Conservation (phyloP, 2,329 filamentous ascomycete species). For the Ophiostoma perfectum region DNA sequence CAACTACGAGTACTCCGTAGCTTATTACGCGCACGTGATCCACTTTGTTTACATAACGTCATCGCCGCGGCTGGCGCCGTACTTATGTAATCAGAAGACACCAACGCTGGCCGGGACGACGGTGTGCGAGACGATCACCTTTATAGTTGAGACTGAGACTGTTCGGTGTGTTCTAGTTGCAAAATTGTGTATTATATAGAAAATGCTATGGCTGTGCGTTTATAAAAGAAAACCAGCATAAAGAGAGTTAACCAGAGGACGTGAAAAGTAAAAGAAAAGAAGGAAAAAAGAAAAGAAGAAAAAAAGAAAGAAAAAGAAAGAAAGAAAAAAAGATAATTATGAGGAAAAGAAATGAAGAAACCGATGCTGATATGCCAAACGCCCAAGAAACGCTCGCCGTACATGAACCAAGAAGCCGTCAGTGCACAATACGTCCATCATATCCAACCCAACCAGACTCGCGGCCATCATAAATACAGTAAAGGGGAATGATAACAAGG, state of each 20-base stretch:
- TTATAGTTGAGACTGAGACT: not conserved
- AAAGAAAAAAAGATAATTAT: not conserved
- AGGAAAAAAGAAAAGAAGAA: not conserved
- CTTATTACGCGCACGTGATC: not conserved
- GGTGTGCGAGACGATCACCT: not conserved
- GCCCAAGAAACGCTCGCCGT: not conserved
- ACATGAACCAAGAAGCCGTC: too few relatives aligned
- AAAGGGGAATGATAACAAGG: not conserved
- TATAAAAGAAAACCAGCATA: not conserved
- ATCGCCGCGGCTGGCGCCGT: not conserved
- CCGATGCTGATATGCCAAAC: not conserved
- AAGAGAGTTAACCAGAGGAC: too few relatives aligned
- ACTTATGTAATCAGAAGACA: not conserved
- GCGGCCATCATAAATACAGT: not conserved
- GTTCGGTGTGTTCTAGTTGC: not conserved
- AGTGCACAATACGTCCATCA: too few relatives aligned
- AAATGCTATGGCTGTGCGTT: not conserved
- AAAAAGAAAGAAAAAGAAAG: not conserved
- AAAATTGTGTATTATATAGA: not conserved
- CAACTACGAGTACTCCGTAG: not conserved
- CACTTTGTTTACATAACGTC: not conserved
- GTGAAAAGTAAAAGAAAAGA: not conserved
- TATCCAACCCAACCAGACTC: too few relatives aligned
- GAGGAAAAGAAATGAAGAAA: not conserved
- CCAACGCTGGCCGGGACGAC: not conserved